Conservation (phyloP, 2,329 filamentous ascomycete genomes). For the Pleomassaria siparia region DNA sequence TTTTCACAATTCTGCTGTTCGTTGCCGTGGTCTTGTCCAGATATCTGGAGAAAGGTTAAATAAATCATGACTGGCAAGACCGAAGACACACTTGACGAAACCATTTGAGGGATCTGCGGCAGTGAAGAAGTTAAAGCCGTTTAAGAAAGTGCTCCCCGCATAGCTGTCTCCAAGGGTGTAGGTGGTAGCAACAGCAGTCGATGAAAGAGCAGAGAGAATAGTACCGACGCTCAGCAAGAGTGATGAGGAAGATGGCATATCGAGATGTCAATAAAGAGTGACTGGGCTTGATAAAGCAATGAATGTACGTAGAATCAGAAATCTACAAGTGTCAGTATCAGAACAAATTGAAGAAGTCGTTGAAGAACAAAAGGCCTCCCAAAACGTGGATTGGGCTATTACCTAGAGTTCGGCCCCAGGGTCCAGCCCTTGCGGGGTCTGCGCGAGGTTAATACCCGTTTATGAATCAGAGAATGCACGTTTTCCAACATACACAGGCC, state of each 20-base stretch:
- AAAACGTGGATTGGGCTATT: too few species aligned
- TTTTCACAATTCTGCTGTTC: constrained; percentile 4
- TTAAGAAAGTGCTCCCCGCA: constrained; percentile 22
- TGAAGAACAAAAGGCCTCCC: too few species aligned
- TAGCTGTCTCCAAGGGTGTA: constrained; percentile 22
- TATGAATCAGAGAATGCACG: too few species aligned
- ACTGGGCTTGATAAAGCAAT: constrained; percentile 18
- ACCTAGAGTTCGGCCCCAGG: too few species aligned
- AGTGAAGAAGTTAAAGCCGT: constrained; percentile 31
- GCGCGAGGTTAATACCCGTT: too few species aligned
- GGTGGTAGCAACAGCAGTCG: constrained; percentile 20
- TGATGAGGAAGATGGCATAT: constrained; percentile 32
- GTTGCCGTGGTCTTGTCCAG: constrained; percentile 10
- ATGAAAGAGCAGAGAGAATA: constrained; percentile 25
- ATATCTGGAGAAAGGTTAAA: constrained; percentile 11
- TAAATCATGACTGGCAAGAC: neutral
- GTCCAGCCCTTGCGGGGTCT: too few species aligned
- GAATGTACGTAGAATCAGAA: constrained; percentile 25
- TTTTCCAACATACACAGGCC: too few species aligned
- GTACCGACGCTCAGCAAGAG: constrained; percentile 24
- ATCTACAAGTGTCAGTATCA: constrained; percentile 20
- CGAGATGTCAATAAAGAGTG: constrained; percentile 22
- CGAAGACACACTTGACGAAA: constrained; percentile 24
- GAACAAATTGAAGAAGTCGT: constrained; percentile 29
- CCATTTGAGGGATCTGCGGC: constrained; percentile 26